Evolutionary conservation across 2,329 filamentous ascomycete genomes (phyloP).

Genomic region (Fulvia fulva): DNA sequence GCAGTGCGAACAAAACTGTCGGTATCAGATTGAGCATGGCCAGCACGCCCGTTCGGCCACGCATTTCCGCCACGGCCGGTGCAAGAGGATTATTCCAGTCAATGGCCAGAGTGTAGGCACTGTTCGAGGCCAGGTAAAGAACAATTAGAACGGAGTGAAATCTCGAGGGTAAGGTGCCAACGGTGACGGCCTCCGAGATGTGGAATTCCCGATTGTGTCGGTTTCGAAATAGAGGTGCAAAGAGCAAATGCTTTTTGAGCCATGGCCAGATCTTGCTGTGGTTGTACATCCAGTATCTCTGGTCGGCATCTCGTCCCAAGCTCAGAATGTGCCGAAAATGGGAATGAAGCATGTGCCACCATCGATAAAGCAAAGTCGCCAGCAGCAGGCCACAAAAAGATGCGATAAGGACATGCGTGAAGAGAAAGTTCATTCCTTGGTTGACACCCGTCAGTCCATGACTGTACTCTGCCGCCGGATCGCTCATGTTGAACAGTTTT

Average conservation of each 20-base stretch:
- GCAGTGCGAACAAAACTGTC: conserved; percentile 78
- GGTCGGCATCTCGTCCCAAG: conserved; percentile 39
- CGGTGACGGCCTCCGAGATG: conserved; percentile 62
- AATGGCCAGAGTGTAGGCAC: conserved; percentile 71
- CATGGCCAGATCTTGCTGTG: conserved; percentile 50
- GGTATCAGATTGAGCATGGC: conserved; percentile 89
- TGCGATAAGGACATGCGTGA: conserved; percentile 41
- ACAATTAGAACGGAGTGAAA: conserved; percentile 68
- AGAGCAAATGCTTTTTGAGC: conserved; percentile 61
- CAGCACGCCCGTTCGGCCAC: conserved; percentile 79
- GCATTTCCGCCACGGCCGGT: conserved; percentile 72
- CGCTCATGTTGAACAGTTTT: conserved; percentile 17
- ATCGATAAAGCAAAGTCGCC: conserved; percentile 40
- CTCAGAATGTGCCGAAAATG: conserved; percentile 46
- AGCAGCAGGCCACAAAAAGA: conserved; percentile 36
- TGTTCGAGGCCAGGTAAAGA: conserved; percentile 66
- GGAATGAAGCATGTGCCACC: conserved; percentile 40
- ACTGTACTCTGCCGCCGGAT: conserved; percentile 23
- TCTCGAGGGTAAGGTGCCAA: conserved; percentile 75
- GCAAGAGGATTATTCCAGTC: conserved; percentile 42
- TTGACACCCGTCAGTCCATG: conserved; percentile 48
- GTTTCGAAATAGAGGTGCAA: conserved; percentile 68
- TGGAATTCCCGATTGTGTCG: conserved; percentile 74
- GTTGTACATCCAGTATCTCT: conserved; percentile 47
- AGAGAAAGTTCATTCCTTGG: conserved; percentile 46